Percentiles rank a stretch among this genome's conserved stretches.
These are phyloP conservation scores for Penicillium goetzii DNA, from an alignment of 495 filamentous ascomycete genomes.

Conservation along the genomic window DNA sequence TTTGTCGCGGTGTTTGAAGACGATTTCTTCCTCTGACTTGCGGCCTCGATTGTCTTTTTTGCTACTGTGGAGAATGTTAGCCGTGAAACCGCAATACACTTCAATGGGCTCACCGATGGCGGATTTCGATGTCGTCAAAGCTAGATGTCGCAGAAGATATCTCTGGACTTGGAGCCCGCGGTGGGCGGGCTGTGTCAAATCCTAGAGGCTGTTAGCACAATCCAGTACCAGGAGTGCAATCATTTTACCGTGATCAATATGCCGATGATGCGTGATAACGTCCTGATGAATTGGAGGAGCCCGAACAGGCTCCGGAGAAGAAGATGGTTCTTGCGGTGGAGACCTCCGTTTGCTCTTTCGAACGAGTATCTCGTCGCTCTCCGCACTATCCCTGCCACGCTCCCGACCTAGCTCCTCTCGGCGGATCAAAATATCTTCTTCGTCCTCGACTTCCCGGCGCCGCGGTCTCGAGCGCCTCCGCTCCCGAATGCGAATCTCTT, in stretches of 20 bases:
- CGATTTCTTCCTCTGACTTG: conserved; percentile 27
- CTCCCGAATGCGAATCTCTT: conserved; percentile 19
- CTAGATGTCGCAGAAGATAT: conserved; percentile 33
- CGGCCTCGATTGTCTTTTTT: conserved; percentile 14
- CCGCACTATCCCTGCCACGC: conserved; percentile 3
- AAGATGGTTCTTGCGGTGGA: conserved; percentile 40
- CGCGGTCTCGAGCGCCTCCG: conserved; percentile 10
- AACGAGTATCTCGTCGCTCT: conserved; percentile 23
- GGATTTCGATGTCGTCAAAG: conserved; percentile 57
- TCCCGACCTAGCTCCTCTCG: conserved; percentile 27
- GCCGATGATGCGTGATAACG: conserved; percentile 81
- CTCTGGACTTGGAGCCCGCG: conserved; percentile 42
- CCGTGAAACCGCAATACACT: neutral
- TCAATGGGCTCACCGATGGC: conserved; percentile 35
- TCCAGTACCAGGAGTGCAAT: neutral
- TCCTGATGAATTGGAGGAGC: conserved; percentile 77
- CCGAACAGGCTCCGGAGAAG: conserved; percentile 60
- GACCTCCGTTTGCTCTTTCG: conserved; percentile 30
- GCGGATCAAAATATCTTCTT: conserved; percentile 10
- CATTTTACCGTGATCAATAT: conserved; percentile 78
- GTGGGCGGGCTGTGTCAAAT: conserved; percentile 34
- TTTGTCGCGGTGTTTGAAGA: conserved; percentile 17
- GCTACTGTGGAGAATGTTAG: neutral
- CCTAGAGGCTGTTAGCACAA: conserved; percentile 25
- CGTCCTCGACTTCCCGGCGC: conserved; percentile 3